These are phyloP conservation scores for Cupressus sempervirens DNA, from an alignment of 75 land plant species.

Conservation along the genomic window DNA sequence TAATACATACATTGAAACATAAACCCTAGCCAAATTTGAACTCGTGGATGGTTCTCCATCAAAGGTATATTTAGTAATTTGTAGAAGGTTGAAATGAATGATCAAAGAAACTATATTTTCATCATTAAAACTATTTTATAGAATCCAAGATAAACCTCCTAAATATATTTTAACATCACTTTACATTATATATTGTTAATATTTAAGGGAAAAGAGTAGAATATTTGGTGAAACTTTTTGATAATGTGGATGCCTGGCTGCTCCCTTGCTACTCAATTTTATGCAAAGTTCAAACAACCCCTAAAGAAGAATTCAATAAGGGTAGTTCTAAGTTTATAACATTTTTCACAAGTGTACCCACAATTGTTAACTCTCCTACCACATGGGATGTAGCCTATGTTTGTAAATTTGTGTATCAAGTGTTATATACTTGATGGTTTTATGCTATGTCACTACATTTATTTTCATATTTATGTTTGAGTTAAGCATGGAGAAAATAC, in stretches of 20 bases:
- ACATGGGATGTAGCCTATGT: background rate
- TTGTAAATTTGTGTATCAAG: background rate
- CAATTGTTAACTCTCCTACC: background rate
- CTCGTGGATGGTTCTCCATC: conserved; percentile 99
- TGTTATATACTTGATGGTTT: no score
- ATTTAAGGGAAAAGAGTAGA: background rate
- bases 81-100: background rate
- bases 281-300: background rate
- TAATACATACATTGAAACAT: conserved; percentile 93
- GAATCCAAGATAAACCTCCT: background rate
- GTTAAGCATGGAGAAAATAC: no score
- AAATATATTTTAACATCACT: background rate
- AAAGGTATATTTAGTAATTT: conserved; percentile 48
- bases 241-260: no score
- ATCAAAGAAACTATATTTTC: background rate
- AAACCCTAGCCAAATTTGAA: conserved; percentile 96
- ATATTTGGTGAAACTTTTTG: background rate
- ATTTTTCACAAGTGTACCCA: background rate
- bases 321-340: background rate
- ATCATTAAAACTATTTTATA: background rate
- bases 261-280: background rate
- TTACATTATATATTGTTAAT: background rate
- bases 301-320: background rate
- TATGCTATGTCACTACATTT: background rate
- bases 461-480: no score